Conservation (phyloP, 2,329 filamentous ascomycete species). For the Penicillium decumbens region DNA sequence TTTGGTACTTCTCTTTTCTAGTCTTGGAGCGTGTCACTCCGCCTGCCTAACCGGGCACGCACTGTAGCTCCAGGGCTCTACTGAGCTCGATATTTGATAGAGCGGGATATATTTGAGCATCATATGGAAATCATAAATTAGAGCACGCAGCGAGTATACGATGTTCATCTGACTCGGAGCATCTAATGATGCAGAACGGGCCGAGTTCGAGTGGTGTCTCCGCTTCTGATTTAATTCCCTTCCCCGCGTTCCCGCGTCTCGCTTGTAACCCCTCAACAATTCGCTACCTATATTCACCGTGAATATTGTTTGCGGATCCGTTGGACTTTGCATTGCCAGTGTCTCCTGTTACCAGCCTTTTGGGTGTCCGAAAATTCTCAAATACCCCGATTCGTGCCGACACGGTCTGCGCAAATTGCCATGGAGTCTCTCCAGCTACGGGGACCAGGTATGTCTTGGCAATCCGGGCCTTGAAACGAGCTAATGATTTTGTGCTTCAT, state of each 20-base stretch:
- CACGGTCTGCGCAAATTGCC: neutral
- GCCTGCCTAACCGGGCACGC: neutral
- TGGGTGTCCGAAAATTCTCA: neutral
- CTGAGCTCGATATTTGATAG: neutral
- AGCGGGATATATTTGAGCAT: neutral
- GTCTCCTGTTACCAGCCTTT: neutral
- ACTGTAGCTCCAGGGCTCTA: neutral
- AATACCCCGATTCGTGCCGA: neutral
- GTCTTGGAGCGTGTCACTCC: neutral
- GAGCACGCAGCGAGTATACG: neutral
- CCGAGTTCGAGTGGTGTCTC: conserved; percentile 1
- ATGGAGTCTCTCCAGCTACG: conserved; percentile 27
- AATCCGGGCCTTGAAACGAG: neutral
- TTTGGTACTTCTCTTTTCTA: too few species aligned
- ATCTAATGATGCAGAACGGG: neutral
- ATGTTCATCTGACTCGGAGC: neutral
- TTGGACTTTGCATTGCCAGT: neutral
- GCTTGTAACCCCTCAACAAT: neutral
- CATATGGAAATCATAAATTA: neutral
- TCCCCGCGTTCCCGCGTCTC: neutral
- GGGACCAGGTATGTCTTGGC: conserved; percentile 25
- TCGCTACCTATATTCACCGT: neutral
- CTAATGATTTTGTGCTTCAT: conserved; percentile 2
- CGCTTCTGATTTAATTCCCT: neutral
- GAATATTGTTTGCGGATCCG: neutral